Base-by-base conservation (phyloP, 495 filamentous ascomycete genomes). In the Evernia prunastri region DNA sequence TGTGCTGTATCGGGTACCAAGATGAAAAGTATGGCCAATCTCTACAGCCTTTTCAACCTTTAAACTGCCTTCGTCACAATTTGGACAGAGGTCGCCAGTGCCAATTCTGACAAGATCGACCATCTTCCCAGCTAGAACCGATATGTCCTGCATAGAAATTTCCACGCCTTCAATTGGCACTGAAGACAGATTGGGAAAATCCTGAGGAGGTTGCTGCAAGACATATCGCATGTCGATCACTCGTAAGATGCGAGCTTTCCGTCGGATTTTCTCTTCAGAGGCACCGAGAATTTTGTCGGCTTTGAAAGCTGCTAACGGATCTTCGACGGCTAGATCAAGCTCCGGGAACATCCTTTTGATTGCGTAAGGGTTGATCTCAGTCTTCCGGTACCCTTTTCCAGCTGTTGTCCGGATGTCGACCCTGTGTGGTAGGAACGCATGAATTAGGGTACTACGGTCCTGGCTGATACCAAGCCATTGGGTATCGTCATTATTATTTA, bases 11-110 rank as follows among this genome's bases (percentile, higher is more conserved):
- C 92, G 83, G 1, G 89, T 93, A 23, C 93, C 92, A 3, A 98
- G 86, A 73, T 93, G 85, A 75, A 98, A 98, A 0, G 94, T 97
- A 72, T 98, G 94, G 15, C 91, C 94, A 0, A 98, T 80, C 73
- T 98, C 94, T 39, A 97, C 85, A 3, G 91, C 89, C 56, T 79
- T 84, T 51, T 88, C 85, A 10, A 87, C 77, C 25, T 76, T 81
- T n/a, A 97, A 76, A 8, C 66, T 75, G 3, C 90, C 90, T 0
- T 79, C 64, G 1, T 71, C 64, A 71, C 94, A 97, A 27, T 81
- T 76, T 0, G 88, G 84, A 68, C 94, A 98, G 18, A 71, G 59
- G 67, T 96, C 91, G 15, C 87, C 89, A 31, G 82, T 73, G 25
- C 79, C 79, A 27, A 90, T 84, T 57, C 84, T 82, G 13, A 90